These are phyloP conservation scores for Gentiana macrophylla DNA, from an alignment of 257 asterid genomes.

Conservation along the genomic window DNA sequence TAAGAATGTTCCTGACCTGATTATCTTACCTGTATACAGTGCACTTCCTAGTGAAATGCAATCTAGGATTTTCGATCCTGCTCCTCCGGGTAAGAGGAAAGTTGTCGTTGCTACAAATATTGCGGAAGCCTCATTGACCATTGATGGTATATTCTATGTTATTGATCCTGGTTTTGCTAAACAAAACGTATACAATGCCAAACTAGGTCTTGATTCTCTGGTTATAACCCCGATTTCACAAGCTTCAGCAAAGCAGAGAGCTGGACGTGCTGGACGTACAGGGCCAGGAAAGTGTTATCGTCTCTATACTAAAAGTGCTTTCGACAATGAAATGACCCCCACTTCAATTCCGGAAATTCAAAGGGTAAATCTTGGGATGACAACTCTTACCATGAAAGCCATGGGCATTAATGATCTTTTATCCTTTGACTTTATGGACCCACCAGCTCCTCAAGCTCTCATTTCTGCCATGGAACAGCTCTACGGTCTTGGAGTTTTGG, in stretches of 20 bases:
- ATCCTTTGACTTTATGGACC: slow-evolving; percentile 94
- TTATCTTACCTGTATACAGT: slow-evolving; percentile 84
- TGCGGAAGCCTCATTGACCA: slow-evolving; percentile 93
- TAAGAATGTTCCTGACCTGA: slow-evolving; percentile 76
- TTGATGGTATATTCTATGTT: slow-evolving; percentile 88
- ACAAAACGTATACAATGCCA: slow-evolving; percentile 94
- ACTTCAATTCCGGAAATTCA: slow-evolving; percentile 86
- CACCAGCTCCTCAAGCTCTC: slow-evolving; percentile 94
- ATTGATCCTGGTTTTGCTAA: slow-evolving; percentile 95
- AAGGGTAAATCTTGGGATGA: slow-evolving; percentile 84
- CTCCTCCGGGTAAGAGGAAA: slow-evolving; percentile 97
- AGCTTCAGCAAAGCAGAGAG: slow-evolving; percentile 96
- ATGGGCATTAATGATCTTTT: slow-evolving; percentile 90
- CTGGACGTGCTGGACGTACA: slow-evolving; percentile 89
- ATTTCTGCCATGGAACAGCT: slow-evolving; percentile 92
- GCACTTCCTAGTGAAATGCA: slow-evolving; percentile 98
- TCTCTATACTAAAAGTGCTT: slow-evolving; percentile 87
- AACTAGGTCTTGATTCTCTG: slow-evolving; percentile 82
- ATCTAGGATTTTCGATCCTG: slow-evolving; percentile 86
- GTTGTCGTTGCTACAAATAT: slow-evolving; percentile 93
- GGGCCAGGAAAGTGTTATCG: slow-evolving; percentile 98
- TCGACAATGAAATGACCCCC: slow-evolving; percentile 95
- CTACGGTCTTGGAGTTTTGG: slow-evolving; percentile 83
- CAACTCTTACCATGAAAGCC: slow-evolving; percentile 81
- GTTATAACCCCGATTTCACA: slow-evolving; percentile 95